Conservation (phyloP, 805 yeast species). For the Candida orba region DNA sequence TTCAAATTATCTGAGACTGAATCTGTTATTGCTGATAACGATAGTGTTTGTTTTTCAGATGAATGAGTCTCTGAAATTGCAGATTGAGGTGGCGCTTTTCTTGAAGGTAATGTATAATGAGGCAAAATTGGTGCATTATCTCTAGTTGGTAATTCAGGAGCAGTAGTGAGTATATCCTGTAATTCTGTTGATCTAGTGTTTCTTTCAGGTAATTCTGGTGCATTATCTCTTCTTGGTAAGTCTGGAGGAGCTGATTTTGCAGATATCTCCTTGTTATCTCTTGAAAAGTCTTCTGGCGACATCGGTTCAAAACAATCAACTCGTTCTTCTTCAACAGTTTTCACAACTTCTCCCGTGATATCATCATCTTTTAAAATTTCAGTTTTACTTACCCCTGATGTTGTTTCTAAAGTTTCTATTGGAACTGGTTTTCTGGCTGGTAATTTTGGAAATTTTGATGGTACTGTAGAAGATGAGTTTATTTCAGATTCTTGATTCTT, state of each 20-base stretch:
- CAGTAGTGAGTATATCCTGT: not conserved
- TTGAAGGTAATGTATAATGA: constrained; percentile 1
- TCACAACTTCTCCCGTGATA: not conserved
- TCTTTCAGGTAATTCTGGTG: not conserved
- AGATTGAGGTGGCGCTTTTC: constrained; percentile 4
- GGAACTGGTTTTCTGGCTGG: constrained; percentile 19
- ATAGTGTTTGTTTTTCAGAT: too few species aligned
- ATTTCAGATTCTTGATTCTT: not conserved
- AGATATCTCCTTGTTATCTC: not conserved
- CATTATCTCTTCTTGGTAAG: constrained; percentile 1
- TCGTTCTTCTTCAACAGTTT: too few species aligned
- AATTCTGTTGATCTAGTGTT: too few species aligned
- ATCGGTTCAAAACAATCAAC: too few species aligned
- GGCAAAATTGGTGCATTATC: not conserved
- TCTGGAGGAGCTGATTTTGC: not conserved
- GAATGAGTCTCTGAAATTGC: not conserved
- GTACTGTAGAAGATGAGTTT: not conserved
- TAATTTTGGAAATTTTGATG: constrained; percentile 8
- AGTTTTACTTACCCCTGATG: not conserved
- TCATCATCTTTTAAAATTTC: not conserved
- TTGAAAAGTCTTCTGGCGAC: too few species aligned
- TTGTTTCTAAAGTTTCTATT: not conserved
- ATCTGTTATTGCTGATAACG: too few species aligned
- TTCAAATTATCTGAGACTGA: not conserved
- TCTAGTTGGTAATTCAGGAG: constrained; percentile 3